Conservation (phyloP, 2,329 filamentous ascomycete genomes). For the Ophiostoma piceae region DNA sequence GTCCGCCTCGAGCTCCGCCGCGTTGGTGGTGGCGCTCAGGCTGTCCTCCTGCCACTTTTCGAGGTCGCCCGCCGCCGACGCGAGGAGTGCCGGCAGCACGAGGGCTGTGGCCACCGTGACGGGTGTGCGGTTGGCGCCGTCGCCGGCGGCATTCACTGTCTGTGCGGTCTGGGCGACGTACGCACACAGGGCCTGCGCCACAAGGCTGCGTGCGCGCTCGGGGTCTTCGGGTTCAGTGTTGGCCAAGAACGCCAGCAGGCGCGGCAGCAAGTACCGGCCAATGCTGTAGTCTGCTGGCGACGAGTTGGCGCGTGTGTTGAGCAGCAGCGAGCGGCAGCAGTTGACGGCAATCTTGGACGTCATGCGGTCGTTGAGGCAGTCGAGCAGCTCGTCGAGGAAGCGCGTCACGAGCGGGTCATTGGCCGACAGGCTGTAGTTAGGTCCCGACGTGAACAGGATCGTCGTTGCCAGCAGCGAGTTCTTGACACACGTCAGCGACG, state of each 20-base stretch:
- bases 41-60: conserved; percentile 40
- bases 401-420: conserved; percentile 68
- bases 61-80: conserved; percentile 54
- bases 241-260: conserved; percentile 69
- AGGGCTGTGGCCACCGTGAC: conserved; percentile 63
- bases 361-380: conserved; percentile 75
- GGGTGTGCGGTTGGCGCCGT: conserved; percentile 40
- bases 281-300: conserved; percentile 67
- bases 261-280: conserved; percentile 67
- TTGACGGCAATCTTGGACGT: conserved; percentile 86
- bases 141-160: not conserved
- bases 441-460: conserved; percentile 78
- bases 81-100: conserved; percentile 70
- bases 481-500: conserved; percentile 82
- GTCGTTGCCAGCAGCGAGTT: conserved; percentile 86
- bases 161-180: conserved; percentile 49
- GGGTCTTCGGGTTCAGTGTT: conserved; percentile 69
- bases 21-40: not conserved
- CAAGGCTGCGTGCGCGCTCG: conserved; percentile 64
- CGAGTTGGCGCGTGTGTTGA: conserved; percentile 50
- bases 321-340: conserved; percentile 77
- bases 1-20: conserved; percentile 32
- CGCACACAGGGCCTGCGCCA: conserved; percentile 70
- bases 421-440: conserved; percentile 65
- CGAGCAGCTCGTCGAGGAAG: conserved; percentile 74